A percentile compares a stretch with the other conserved stretches of the same genome.
phyloP scores from a whole-genome alignment of 73 alveolate genomes.

The Tetrahymena malaccensis region DNA sequence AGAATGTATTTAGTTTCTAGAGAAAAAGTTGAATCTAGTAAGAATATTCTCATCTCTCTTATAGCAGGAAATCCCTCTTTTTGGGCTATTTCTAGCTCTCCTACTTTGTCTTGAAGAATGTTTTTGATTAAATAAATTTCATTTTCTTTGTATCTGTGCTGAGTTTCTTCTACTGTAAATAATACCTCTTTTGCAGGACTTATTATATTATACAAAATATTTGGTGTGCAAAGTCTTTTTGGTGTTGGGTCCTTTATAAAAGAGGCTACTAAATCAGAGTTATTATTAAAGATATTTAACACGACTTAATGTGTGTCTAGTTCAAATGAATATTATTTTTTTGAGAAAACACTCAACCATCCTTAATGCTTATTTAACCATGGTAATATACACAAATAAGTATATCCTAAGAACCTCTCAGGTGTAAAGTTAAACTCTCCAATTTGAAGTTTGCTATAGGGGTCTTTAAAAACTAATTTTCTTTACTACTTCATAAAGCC shows the following conservation, averaged over 20 bases:
- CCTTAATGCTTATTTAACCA: background rate
- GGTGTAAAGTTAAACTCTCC: background rate
- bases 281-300: background rate
- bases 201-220: background rate
- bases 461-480: background rate
- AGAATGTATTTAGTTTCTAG: background rate
- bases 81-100: background rate
- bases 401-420: background rate
- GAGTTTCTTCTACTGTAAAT: background rate
- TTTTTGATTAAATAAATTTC: background rate
- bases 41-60: background rate
- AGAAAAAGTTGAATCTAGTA: background rate
- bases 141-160: background rate
- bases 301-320: background rate
- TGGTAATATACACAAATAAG: background rate
- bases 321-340: background rate
- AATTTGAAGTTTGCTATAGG: background rate
- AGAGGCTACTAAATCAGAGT: background rate
- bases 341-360: background rate
- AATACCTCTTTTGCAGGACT: background rate
- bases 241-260: background rate
- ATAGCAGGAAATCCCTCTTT: background rate
- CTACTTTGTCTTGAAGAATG: background rate
- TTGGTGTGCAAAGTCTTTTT: background rate
- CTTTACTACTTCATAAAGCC: background rate